Evolutionary conservation across 306 rosid species (phyloP), one percentile per base, ranked within the genome.

Genomic region (Gleditsia sinensis): DNA sequence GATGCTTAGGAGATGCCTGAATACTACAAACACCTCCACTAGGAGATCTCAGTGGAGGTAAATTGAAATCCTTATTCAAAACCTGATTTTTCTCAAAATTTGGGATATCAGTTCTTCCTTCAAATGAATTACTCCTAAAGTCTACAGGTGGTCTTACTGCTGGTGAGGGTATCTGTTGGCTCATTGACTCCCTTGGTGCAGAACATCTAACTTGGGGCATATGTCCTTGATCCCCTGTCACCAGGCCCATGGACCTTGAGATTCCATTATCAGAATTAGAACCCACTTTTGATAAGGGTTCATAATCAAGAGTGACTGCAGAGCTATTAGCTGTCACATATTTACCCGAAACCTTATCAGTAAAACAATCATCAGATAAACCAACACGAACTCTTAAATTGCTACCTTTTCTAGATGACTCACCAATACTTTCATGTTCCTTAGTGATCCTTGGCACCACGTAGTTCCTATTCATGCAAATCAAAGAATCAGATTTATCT

Each of bases 61-160:
- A 80, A 64, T 74, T 82, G 63, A 86, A 80, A 78, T 87, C 90
- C 74, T 69, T 71, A 82, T 75, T 83, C 58, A 69, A 24, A 34
- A 74, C 89, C 67, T 86, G 90, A 73, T 76, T 93, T 80, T 77
- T 91, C 69, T 89, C 94, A 51, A 72, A 71, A 80, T 75, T 75
- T 24, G 60, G 75, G 75, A 60, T 64, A 34, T 85, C 88, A 67
- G 71, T 85, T 86, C 89, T 77, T 51, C 88, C 81, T 30, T 89
- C 96, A 83, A 88, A 86, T 34, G 96, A 87, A 76, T 90, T 90
- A 68, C 86, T 80, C 84, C 89, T 79, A 66, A 72, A 79, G 72
- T 83, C 89, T 65, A 72, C 45, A 27, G 87, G 81, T 43, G 90
- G 75, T 83, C 85, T 90, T 69, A 83, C 76, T 74, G 67, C 81